Evolutionary conservation across 768 basidiomycete genomes (phyloP), one percentile per base, ranked within the genome.

Genomic region (Symmetrospora coprosmae): DNA sequence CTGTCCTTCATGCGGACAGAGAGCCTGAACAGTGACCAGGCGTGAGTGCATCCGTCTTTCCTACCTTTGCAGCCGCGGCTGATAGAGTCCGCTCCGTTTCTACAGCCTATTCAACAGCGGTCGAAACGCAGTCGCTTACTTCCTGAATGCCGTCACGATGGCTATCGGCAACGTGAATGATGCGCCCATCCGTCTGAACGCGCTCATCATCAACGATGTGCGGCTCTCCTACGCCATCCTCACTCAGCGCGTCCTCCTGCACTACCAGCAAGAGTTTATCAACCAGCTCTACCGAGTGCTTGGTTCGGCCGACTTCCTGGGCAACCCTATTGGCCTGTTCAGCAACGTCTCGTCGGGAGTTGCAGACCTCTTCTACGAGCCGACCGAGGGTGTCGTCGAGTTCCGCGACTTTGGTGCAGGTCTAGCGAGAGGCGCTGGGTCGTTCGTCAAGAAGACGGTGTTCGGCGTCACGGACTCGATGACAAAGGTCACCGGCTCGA

Each of bases 1-100:
- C 73, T 99, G 17, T 97, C 94, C 0, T 99, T 99, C 76, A 92
- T 94, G 87, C 82, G 91, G 17, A 92, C 92, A 0, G 94, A 96
- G 67, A 77, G 87, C 28, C 81, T 92, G 58, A 94, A 85, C 72
- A 85, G 85, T 39, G 90, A 90, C 69, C 86, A 90, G 69, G 89
- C 89, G 92, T 92, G 72, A 67, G 83, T 69, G 19, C 1, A 3
- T 4, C 1, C 16, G 13, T 49, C 4, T n/a, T 21, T 23, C 31
- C 33, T 35, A 45, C 4, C 11, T 19, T 46, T 17, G 8, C 17
- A 34, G 9, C 49, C 11, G 5, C 25, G 3, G 7, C 19, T 27
- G 13, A 17, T 33, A 23, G 9, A 23, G 19, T 35, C 8, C 34
- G 49, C 33, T 38, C 17, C 19, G 16, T 23, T 38, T 30, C 28